Conservation (phyloP, 2,329 filamentous ascomycete species). For the Aspergillus tubingensis region DNA sequence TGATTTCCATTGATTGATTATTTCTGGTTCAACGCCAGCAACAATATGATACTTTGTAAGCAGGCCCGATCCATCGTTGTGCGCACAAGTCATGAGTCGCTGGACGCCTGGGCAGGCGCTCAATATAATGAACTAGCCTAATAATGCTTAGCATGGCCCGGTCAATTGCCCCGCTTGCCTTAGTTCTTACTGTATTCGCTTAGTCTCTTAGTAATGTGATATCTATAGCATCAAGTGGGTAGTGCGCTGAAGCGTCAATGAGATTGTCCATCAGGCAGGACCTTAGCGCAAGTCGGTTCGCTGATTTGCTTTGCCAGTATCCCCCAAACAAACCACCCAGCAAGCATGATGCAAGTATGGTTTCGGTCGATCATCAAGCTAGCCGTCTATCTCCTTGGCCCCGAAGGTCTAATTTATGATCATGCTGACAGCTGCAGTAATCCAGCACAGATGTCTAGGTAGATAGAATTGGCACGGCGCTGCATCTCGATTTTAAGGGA, state of each 20-base stretch:
- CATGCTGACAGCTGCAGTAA: background rate
- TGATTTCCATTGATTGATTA: no score
- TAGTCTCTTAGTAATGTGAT: background rate
- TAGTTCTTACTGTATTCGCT: background rate
- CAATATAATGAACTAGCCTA: background rate
- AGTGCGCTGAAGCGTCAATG: background rate
- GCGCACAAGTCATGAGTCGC: background rate
- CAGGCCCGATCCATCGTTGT: background rate
- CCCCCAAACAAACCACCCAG: background rate
- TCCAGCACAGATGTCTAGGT: background rate
- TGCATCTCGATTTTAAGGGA: background rate
- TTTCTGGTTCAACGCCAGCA: background rate
- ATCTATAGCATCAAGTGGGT: background rate
- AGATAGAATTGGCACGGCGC: background rate
- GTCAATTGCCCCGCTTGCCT: background rate
- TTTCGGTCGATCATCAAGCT: background rate
- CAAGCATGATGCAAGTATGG: no score
- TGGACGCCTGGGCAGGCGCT: background rate
- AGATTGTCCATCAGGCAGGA: background rate
- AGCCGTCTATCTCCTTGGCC: background rate
- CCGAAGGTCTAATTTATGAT: background rate
- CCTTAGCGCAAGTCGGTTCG: background rate
- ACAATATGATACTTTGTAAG: background rate
- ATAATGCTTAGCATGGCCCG: conserved; percentile 3
- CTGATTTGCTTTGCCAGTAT: background rate